Base-by-base conservation (phyloP, 2,329 filamentous ascomycete genomes). In the Didymella lethalis region DNA sequence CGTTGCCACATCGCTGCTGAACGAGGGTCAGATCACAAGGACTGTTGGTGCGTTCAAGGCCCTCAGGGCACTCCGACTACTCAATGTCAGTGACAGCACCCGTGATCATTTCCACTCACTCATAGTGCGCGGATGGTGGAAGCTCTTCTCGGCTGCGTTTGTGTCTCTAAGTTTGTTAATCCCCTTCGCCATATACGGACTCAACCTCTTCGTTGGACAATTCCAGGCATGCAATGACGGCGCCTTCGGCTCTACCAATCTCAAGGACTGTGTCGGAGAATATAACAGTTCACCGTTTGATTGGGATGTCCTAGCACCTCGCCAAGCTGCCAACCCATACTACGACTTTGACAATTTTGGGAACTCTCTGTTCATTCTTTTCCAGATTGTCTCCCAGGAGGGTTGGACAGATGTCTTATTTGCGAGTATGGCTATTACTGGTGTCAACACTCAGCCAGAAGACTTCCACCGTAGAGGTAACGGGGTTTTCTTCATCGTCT, bases 331-430 rank as follows among this genome's bases (percentile, higher is more conserved):
- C 1, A 98, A 99, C 69, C 87, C 89, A 0, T 96, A 87, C 73
- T 98, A 90, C 78, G 90, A 90, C 75, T 99, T 99, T 73, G 95
- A 99, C 76, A 90, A 96, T 73, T 99, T 99, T 70, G 91, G 90
- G n/a, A 86, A 91, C 53, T 90, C 94, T 0, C 83, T 99, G 32
- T 98, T 98, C 80, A 96, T 96, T 62, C 90, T 99, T 59, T 99
- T 97, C 80, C 93, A 98, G 76, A 97, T 99, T 78, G 94, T 98
- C 41, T 98, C 94, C 51, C 95, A 99, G 77, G 96, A 99, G 82
- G 95, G 95, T 32, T 99, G 96, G 95, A 88, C 89, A 11, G 93
- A 97, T 75, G 92, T 97, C n/a, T 91, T 95, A 74, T 93, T 91
- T 81, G 85, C 86, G 32, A 90, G 89, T 1, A 91, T 96, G 80